phyloP scores from a whole-genome alignment of 2,329 filamentous ascomycete species.

The Pseudohalonectria lignicola region DNA sequence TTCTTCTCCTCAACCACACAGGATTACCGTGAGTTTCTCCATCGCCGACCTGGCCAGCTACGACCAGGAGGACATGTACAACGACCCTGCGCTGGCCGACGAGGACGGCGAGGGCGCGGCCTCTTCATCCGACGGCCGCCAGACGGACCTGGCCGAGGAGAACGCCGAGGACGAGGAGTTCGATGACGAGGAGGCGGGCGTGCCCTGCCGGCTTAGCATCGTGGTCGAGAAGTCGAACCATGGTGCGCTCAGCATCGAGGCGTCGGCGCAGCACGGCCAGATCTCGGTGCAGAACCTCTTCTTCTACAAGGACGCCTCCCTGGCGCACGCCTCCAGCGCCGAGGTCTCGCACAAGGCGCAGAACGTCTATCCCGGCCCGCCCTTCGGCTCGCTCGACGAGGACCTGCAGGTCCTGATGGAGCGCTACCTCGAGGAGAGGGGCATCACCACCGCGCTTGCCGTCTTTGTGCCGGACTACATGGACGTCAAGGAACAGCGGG shows the following conservation, averaged over 20 bases:
- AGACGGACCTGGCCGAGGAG: slow-evolving; percentile 45
- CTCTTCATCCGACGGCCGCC: slow-evolving; percentile 27
- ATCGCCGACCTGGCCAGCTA: slow-evolving; percentile 70
- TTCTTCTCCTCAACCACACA: slow-evolving; percentile 10
- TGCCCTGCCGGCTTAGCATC: slow-evolving; percentile 76
- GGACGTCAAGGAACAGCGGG: slow-evolving; percentile 95
- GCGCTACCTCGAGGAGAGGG: slow-evolving; percentile 88
- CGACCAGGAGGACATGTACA: slow-evolving; percentile 43
- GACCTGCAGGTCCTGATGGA: slow-evolving; percentile 89
- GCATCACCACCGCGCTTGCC: slow-evolving; percentile 76
- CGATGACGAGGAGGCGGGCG: slow-evolving; percentile 42
- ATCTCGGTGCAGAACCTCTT: slow-evolving; percentile 86
- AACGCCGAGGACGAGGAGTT: slow-evolving; percentile 40
- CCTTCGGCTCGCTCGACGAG: slow-evolving; percentile 90
- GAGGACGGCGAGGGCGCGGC: slow-evolving; percentile 29
- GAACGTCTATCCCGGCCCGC: slow-evolving; percentile 78
- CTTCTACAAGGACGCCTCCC: slow-evolving; percentile 68
- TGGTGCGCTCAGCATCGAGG: slow-evolving; percentile 79
- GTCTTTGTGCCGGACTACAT: slow-evolving; percentile 94
- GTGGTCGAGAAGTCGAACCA: slow-evolving; percentile 74
- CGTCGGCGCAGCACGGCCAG: slow-evolving; percentile 72
- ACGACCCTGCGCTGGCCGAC: slow-evolving; percentile 43
- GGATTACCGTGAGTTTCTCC: slow-evolving; percentile 65
- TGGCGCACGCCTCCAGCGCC: slow-evolving; percentile 65
- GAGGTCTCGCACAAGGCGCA: slow-evolving; percentile 69